A percentile compares a stretch with the other conserved stretches of the same genome.
phyloP scores from a whole-genome alignment of 2,329 filamentous ascomycete species.

The Fusarium coicis region DNA sequence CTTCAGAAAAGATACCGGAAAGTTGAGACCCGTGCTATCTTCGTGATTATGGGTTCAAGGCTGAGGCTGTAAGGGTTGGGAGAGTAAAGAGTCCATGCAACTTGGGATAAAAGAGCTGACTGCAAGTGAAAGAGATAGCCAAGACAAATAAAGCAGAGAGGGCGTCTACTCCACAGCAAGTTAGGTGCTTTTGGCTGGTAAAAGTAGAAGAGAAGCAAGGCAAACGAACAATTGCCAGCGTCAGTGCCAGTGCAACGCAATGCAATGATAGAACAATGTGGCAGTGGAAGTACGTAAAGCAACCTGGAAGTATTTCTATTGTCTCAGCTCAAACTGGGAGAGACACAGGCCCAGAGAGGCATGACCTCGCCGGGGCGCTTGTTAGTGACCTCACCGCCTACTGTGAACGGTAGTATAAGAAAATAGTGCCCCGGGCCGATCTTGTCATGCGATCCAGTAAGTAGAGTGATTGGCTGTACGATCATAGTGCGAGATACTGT shows the following conservation, averaged over 20 bases:
- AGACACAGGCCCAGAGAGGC: conserved; percentile 22
- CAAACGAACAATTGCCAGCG: not conserved
- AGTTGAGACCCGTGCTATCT: conserved; percentile 7
- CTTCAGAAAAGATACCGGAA: not conserved
- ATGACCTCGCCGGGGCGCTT: conserved; percentile 36
- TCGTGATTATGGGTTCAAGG: conserved; percentile 1
- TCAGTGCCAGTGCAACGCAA: conserved; percentile 2
- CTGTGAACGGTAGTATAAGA: conserved; percentile 20
- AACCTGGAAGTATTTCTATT: conserved; percentile 18
- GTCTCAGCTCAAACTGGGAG: conserved; percentile 25
- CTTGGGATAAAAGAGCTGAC: conserved; percentile 15
- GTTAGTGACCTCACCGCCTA: conserved; percentile 39
- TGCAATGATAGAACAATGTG: not conserved
- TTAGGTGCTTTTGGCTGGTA: not conserved
- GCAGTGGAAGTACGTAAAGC: not conserved
- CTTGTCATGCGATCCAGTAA: conserved; percentile 3
- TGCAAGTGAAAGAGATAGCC: conserved; percentile 7
- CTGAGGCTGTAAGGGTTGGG: conserved; percentile 19
- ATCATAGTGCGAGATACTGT: conserved; percentile 6
- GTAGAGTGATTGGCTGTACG: conserved; percentile 25
- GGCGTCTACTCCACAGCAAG: not conserved
- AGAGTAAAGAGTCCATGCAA: conserved; percentile 20
- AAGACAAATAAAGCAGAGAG: not conserved
- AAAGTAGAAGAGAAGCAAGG: not conserved
- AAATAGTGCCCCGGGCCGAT: conserved; percentile 32